These are phyloP conservation scores for Eleusine indica DNA, from an alignment of 176 grass and related monocot species.

Conservation along the genomic window DNA sequence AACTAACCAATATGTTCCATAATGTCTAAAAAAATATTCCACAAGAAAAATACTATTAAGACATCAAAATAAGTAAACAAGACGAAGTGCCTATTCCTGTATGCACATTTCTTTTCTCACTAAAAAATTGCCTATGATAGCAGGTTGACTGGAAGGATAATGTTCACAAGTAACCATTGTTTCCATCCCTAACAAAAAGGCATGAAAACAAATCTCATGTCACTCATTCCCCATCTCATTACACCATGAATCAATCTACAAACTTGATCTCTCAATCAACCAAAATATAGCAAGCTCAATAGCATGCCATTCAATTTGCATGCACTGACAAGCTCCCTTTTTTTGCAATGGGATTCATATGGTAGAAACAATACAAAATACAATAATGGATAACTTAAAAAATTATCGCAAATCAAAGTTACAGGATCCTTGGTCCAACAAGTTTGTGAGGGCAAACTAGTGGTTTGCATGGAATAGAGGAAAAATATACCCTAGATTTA, in stretches of 20 bases:
- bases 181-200: background rate
- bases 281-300: too few species aligned
- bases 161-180: background rate
- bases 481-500: too few species aligned
- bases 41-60: background rate
- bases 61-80: background rate
- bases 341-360: background rate
- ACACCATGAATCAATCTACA: background rate
- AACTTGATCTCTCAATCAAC: background rate
- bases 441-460: too few species aligned
- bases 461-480: too few species aligned
- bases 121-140: background rate
- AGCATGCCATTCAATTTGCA: background rate
- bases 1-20: too few species aligned
- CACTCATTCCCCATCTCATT: background rate
- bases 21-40: too few species aligned
- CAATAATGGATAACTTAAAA: too few species aligned
- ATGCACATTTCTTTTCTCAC: background rate
- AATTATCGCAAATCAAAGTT: too few species aligned
- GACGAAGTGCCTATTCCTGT: background rate
- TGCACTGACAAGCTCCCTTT: background rate
- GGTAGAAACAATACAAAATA: background rate
- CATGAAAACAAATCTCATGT: background rate
- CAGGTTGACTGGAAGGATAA: background rate
- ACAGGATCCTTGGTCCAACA: too few species aligned